Percentiles rank a stretch among this genome's conserved stretches.
Conservation (phyloP, 2,329 filamentous ascomycete genomes). For the Stagonosporopsis cucurbitacearum region DNA sequence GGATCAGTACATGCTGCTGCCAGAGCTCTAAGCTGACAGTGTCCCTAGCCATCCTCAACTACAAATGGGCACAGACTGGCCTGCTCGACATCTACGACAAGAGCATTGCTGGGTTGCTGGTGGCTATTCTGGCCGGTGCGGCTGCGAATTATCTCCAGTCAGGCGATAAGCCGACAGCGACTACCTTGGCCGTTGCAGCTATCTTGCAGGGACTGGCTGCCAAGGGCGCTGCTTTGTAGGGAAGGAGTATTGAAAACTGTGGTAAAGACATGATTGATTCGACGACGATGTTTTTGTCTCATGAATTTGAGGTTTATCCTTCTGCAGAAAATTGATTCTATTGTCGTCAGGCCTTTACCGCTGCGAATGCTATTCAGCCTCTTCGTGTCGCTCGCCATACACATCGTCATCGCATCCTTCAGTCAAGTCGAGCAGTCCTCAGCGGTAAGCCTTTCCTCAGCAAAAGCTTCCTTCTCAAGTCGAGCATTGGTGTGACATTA, state of each 20-base stretch:
- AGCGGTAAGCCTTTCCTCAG: too few relatives aligned
- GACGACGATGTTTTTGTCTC: too few relatives aligned
- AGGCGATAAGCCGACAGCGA: slow-evolving; percentile 36
- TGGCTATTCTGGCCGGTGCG: slow-evolving; percentile 33
- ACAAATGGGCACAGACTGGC: slow-evolving; percentile 43
- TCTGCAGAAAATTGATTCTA: too few relatives aligned
- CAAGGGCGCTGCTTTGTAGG: slow-evolving; percentile 5
- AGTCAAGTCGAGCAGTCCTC: too few relatives aligned
- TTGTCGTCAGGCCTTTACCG: too few relatives aligned
- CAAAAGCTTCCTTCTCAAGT: too few relatives aligned
- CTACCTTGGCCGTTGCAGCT: slow-evolving; percentile 30
- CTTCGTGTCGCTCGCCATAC: too few relatives aligned
- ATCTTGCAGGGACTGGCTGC: slow-evolving; percentile 36
- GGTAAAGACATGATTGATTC: neutral
- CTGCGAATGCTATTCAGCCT: too few relatives aligned
- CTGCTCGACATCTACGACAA: slow-evolving; percentile 44
- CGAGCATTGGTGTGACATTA: too few relatives aligned
- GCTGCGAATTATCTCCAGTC: slow-evolving; percentile 32
- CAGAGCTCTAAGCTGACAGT: neutral
- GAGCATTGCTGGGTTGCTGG: slow-evolving; percentile 38
- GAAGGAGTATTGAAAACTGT: neutral
- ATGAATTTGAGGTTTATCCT: too few relatives aligned
- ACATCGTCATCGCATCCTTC: too few relatives aligned
- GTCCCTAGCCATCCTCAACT: slow-evolving; percentile 41
- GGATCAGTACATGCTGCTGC: neutral